Conservation (phyloP, 1,139 yeast genomes). For the Geotrichum histeridarum region DNA sequence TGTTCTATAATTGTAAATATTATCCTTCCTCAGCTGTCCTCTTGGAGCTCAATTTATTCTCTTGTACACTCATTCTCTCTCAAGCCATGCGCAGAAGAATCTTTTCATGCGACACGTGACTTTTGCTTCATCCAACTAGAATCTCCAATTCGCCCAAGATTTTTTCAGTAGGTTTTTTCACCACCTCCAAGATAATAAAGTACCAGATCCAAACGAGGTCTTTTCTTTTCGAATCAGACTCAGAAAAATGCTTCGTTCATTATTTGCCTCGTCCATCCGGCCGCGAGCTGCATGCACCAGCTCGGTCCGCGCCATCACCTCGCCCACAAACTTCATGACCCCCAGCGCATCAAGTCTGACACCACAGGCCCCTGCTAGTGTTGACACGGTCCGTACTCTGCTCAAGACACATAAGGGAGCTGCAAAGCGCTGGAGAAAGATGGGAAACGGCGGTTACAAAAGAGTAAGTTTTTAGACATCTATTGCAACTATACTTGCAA, state of each 20-base stretch:
- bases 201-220: too few relatives aligned
- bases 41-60: too few relatives aligned
- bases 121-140: too few relatives aligned
- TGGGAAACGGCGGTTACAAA: constrained; percentile 52
- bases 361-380: constrained; percentile 7
- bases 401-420: constrained; percentile 71
- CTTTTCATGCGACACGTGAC: too few relatives aligned
- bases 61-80: too few relatives aligned
- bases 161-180: too few relatives aligned
- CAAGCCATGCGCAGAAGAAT: too few relatives aligned
- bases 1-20: too few relatives aligned
- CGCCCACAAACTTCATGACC: constrained; percentile 9
- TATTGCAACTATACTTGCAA: neutral
- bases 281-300: constrained; percentile 4
- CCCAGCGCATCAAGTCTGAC: constrained; percentile 6
- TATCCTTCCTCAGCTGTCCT: too few relatives aligned
- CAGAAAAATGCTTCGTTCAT: constrained; percentile 9
- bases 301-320: neutral
- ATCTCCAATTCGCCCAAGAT: too few relatives aligned
- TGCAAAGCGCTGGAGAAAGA: constrained; percentile 76
- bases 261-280: constrained; percentile 6
- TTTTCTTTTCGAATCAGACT: neutral
- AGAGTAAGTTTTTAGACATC: constrained; percentile 35
- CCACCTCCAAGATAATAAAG: too few relatives aligned
- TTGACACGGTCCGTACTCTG: constrained; percentile 36